A percentile compares a stretch with the other conserved stretches of the same genome.
Conservation (phyloP, 2,329 filamentous ascomycete species). For the Nigrograna mackinnonii region DNA sequence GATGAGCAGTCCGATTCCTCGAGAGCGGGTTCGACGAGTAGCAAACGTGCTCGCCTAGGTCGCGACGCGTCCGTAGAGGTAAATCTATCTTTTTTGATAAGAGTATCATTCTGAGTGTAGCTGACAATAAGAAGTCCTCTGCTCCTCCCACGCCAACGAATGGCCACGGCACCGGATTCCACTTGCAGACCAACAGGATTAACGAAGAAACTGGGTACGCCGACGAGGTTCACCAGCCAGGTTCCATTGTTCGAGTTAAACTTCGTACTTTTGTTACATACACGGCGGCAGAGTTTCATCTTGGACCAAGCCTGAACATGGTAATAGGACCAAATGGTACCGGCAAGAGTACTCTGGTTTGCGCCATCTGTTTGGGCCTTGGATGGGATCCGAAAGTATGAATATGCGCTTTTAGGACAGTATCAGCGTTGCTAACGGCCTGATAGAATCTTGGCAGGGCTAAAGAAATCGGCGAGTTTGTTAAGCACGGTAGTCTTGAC, state of each 20-base stretch:
- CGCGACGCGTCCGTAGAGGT: slow-evolving; percentile 32
- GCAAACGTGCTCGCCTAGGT: slow-evolving; percentile 35
- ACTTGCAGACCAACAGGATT: not conserved
- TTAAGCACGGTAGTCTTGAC: slow-evolving; percentile 81
- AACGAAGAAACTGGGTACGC: slow-evolving; percentile 9
- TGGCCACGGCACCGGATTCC: slow-evolving; percentile 4
- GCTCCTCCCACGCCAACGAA: slow-evolving; percentile 5
- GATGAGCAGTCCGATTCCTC: slow-evolving; percentile 17
- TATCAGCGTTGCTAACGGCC: slow-evolving; percentile 11
- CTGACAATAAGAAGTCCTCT: not conserved
- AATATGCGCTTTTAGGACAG: not conserved
- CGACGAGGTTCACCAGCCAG: slow-evolving; percentile 57
- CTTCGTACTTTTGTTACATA: slow-evolving; percentile 95
- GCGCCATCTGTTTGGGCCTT: slow-evolving; percentile 90
- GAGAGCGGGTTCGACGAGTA: slow-evolving; percentile 21
- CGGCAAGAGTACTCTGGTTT: slow-evolving; percentile 95
- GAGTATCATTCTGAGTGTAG: no score
- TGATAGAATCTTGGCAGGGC: slow-evolving; percentile 77
- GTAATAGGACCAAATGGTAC: slow-evolving; percentile 98
- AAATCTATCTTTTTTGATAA: no score
- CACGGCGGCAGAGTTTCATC: slow-evolving; percentile 85
- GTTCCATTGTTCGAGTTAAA: slow-evolving; percentile 85
- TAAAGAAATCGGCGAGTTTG: slow-evolving; percentile 83
- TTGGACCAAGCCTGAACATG: slow-evolving; percentile 95
- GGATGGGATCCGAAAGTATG: slow-evolving; percentile 73